Conservation (phyloP, 768 basidiomycete genomes). For the Sutorius australiensis region DNA sequence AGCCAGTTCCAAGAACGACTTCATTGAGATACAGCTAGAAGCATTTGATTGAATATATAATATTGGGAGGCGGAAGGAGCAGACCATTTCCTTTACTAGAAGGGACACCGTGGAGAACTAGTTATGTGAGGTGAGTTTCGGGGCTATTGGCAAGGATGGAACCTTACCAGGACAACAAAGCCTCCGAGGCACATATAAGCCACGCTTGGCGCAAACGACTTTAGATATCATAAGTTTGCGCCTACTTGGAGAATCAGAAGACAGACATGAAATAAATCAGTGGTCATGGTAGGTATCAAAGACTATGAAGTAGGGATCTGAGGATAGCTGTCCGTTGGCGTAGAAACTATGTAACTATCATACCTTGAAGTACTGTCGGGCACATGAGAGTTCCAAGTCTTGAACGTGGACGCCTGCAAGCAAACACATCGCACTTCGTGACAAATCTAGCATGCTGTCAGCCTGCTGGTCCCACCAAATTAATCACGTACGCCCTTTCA, state of each 20-base stretch:
- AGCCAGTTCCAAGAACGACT: conserved; percentile 83
- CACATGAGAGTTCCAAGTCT: too few relatives aligned
- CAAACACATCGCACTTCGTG: too few relatives aligned
- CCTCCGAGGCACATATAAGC: conserved; percentile 65
- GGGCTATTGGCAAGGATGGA: background rate
- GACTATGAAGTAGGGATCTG: background rate
- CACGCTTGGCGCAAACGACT: conserved; percentile 52
- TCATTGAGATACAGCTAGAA: conserved; percentile 82
- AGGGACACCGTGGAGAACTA: conserved; percentile 85
- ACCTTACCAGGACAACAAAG: conserved; percentile 44
- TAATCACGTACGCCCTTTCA: too few relatives aligned
- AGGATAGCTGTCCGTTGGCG: too few relatives aligned
- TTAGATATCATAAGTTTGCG: conserved; percentile 22
- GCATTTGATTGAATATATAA: background rate
- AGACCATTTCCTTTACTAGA: conserved; percentile 78
- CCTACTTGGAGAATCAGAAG: background rate
- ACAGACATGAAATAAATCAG: conserved; percentile 27
- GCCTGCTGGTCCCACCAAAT: too few relatives aligned
- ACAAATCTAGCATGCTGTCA: too few relatives aligned
- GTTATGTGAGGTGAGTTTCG: background rate
- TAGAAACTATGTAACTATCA: too few relatives aligned
- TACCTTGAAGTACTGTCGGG: too few relatives aligned
- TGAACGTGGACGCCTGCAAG: too few relatives aligned
- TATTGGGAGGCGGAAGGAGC: conserved; percentile 1
- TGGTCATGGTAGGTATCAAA: conserved; percentile 12